phyloP scores from a whole-genome alignment of 768 basidiomycete genomes.

The Gloeostereum incarnatum region DNA sequence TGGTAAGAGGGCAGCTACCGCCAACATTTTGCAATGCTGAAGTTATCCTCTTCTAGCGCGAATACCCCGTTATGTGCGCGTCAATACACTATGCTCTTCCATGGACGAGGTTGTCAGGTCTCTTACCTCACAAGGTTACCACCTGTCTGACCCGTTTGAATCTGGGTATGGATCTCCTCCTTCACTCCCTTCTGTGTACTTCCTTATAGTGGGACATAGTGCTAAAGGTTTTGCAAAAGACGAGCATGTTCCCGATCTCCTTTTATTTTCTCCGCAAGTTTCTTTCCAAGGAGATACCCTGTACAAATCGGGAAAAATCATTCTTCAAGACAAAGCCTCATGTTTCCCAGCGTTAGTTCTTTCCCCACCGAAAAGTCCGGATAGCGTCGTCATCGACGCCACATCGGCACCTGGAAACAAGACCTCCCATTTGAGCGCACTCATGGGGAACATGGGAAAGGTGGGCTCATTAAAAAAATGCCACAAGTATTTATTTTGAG shows the following conservation, averaged over 20 bases:
- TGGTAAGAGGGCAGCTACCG: conserved; percentile 30
- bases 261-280: conserved; percentile 61
- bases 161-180: conserved; percentile 31
- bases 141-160: conserved; percentile 38
- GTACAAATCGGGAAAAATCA: conserved; percentile 74
- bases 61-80: conserved; percentile 80
- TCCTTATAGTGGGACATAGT: no score
- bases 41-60: conserved; percentile 27
- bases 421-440: conserved; percentile 85
- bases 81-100: conserved; percentile 68
- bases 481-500: conserved; percentile 1
- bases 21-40: background rate
- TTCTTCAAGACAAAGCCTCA: conserved; percentile 96
- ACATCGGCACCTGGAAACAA: conserved; percentile 98
- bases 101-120: conserved; percentile 51
- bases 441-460: conserved; percentile 78
- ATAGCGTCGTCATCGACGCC: conserved; percentile 73
- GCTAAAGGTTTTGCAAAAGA: conserved; percentile 67
- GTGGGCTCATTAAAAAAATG: conserved; percentile 30
- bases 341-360: conserved; percentile 91
- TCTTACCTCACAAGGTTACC: conserved; percentile 49
- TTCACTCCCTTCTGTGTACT: conserved; percentile 5
- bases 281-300: conserved; percentile 63
- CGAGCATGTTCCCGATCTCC: conserved; percentile 72
- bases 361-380: conserved; percentile 49